phyloP scores from a whole-genome alignment of 352 stramenopile genomes.

The Globisporangium emineosum region DNA sequence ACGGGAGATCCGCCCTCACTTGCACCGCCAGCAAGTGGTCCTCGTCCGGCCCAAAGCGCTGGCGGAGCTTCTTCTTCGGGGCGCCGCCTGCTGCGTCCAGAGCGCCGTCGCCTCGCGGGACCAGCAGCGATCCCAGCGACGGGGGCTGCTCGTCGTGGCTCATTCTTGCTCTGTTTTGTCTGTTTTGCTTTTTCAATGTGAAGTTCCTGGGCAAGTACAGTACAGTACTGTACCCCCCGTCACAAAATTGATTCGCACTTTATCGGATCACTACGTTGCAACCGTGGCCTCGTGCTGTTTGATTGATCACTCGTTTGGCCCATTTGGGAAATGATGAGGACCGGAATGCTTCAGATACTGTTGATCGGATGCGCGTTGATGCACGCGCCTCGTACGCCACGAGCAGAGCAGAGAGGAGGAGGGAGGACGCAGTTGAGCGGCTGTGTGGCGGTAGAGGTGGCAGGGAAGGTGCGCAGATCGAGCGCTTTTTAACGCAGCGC shows the following conservation, averaged over 20 bases:
- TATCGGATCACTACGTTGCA: background rate
- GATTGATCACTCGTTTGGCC: background rate
- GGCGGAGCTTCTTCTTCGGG: background rate
- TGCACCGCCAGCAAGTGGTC: background rate
- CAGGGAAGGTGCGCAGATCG: background rate
- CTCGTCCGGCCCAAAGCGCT: background rate
- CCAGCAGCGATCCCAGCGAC: background rate
- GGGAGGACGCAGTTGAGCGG: background rate
- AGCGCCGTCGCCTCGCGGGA: background rate
- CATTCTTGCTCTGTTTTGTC: background rate
- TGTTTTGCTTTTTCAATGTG: background rate
- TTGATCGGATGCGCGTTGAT: slow-evolving; percentile 11
- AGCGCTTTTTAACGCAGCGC: slow-evolving; percentile 7
- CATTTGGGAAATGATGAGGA: slow-evolving; percentile 5
- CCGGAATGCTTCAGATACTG: slow-evolving; percentile 18
- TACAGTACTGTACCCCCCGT: no score
- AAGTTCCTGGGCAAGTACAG: no score
- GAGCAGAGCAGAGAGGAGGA: background rate
- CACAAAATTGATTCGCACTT: no score
- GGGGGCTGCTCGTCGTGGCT: background rate
- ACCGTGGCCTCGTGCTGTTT: background rate
- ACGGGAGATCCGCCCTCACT: background rate
- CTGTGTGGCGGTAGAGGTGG: background rate
- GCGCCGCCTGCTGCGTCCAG: no score
- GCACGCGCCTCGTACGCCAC: background rate